phyloP scores from a whole-genome alignment of 2,329 filamentous ascomycete genomes.

The Nigrospora sphaerica region DNA sequence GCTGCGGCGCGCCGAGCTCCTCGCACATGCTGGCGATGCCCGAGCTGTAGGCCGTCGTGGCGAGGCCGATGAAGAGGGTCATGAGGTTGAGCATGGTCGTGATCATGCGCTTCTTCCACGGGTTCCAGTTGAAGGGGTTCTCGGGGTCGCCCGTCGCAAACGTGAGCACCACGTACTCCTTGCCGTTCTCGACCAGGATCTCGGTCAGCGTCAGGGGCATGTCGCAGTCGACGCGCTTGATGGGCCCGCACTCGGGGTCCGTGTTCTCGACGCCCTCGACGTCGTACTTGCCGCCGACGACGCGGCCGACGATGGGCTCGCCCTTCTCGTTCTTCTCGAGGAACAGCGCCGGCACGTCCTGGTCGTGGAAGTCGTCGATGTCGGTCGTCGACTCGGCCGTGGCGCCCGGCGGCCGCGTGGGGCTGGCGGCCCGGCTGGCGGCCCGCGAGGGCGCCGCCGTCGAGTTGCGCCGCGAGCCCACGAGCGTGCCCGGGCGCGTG shows the following conservation, averaged over 20 bases:
- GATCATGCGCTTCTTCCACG: slow-evolving; percentile 35
- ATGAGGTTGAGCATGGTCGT: slow-evolving; percentile 40
- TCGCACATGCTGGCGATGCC: slow-evolving; percentile 37
- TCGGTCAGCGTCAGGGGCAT: slow-evolving; percentile 40
- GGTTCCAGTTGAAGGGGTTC: slow-evolving; percentile 45
- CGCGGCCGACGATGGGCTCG: slow-evolving; percentile 17
- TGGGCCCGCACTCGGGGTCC: slow-evolving; percentile 24
- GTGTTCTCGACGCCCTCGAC: slow-evolving; percentile 22
- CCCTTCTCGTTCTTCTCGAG: slow-evolving; percentile 8
- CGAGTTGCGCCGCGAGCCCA: neutral
- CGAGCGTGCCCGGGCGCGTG: neutral
- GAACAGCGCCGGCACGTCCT: neutral
- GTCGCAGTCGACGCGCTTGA: slow-evolving; percentile 37
- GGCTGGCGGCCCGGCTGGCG: neutral
- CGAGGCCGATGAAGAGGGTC: slow-evolving; percentile 46
- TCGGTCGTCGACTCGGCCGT: slow-evolving; percentile 1
- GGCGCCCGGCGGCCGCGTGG: neutral
- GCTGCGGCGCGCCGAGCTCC: slow-evolving; percentile 32
- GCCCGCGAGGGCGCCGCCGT: neutral
- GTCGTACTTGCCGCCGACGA: slow-evolving; percentile 30
- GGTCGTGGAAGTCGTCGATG: neutral
- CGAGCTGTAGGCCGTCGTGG: slow-evolving; percentile 45
- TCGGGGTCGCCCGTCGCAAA: slow-evolving; percentile 37
- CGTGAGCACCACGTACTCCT: slow-evolving; percentile 36
- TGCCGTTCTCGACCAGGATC: slow-evolving; percentile 30